Evolutionary conservation across 2,329 filamentous ascomycete species (phyloP).

Genomic region (Apiospora hydei): DNA sequence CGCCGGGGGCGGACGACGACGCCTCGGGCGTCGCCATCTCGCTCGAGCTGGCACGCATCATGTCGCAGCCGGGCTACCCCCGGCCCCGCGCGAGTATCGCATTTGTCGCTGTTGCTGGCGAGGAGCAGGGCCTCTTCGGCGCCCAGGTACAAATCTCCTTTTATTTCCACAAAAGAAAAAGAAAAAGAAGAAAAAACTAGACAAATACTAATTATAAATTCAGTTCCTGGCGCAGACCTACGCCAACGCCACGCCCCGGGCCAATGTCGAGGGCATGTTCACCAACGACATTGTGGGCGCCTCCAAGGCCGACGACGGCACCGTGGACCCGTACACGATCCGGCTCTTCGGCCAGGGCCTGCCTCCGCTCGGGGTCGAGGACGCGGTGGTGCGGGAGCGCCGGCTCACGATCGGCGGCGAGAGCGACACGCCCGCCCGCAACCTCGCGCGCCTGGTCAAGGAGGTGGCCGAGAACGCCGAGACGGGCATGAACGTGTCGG

Average conservation of each 20-base stretch:
- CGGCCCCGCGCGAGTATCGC: slow-evolving; percentile 59
- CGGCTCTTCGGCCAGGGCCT: slow-evolving; percentile 62
- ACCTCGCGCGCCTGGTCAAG: slow-evolving; percentile 61
- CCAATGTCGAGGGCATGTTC: slow-evolving; percentile 64
- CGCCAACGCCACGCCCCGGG: slow-evolving; percentile 52
- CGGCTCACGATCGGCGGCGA: slow-evolving; percentile 57
- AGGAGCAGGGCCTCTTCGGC: slow-evolving; percentile 64
- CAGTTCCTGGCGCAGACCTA: slow-evolving; percentile 58
- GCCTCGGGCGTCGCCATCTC: slow-evolving; percentile 62
- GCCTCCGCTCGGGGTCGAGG: slow-evolving; percentile 49
- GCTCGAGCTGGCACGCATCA: slow-evolving; percentile 61
- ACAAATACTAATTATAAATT: too few species aligned
- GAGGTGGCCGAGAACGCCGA: slow-evolving; percentile 60
- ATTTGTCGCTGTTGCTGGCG: slow-evolving; percentile 63
- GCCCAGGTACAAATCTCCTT: slow-evolving; percentile 36
- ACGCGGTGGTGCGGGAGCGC: slow-evolving; percentile 43
- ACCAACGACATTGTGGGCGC: slow-evolving; percentile 66
- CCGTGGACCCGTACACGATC: slow-evolving; percentile 56
- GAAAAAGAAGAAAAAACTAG: too few species aligned
- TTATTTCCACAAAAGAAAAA: too few species aligned
- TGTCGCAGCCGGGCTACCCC: slow-evolving; percentile 50
- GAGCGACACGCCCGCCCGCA: slow-evolving; percentile 61
- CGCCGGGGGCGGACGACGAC: slow-evolving; percentile 66
- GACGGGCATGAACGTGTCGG: slow-evolving; percentile 62
- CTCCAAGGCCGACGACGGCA: slow-evolving; percentile 52